phyloP scores from a whole-genome alignment of 305 asterid species.

The Striga hermonthica region DNA sequence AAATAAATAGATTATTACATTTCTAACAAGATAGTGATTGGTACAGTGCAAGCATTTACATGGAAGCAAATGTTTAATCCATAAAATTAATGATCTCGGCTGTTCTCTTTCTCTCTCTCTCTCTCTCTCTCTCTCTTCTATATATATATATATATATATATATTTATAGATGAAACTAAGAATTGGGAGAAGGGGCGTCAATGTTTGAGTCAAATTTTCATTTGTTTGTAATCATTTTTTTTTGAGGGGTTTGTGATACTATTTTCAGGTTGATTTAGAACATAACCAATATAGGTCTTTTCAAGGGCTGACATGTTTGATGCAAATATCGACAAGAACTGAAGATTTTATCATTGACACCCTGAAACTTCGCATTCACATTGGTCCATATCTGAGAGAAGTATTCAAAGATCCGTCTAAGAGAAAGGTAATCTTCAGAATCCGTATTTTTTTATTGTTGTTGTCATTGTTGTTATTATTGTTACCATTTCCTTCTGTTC shows the following conservation, averaged over 20 bases:
- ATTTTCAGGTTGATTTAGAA: conserved; percentile 88
- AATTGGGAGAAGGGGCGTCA: conserved; percentile 2
- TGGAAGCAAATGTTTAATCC: conserved; percentile 1
- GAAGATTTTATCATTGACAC: conserved; percentile 96
- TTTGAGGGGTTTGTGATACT: conserved; percentile 24
- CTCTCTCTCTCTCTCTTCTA: no score
- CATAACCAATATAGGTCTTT: conserved; percentile 95
- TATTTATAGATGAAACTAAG: no score
- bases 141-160: no score
- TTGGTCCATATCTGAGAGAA: conserved; percentile 91
- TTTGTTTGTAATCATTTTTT: conserved; percentile 9
- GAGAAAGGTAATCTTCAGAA: conserved; percentile 56
- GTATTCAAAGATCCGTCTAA: conserved; percentile 86
- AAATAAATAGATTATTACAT: no score
- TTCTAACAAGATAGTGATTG: no score
- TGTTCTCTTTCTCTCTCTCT: no score
- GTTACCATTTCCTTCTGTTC: not conserved
- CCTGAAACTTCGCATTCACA: conserved; percentile 82
- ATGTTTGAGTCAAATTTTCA: conserved; percentile 6
- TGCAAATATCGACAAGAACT: conserved; percentile 96
- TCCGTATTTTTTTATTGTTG: no score
- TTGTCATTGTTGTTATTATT: not conserved
- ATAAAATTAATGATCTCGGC: no score
- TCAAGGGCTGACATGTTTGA: conserved; percentile 95
- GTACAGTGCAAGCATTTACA: not conserved